Percentiles rank a stretch among this genome's conserved stretches.
Evolutionary conservation across 352 stramenopile genomes (phyloP).

Genomic region (Globisporangium polare): DNA sequence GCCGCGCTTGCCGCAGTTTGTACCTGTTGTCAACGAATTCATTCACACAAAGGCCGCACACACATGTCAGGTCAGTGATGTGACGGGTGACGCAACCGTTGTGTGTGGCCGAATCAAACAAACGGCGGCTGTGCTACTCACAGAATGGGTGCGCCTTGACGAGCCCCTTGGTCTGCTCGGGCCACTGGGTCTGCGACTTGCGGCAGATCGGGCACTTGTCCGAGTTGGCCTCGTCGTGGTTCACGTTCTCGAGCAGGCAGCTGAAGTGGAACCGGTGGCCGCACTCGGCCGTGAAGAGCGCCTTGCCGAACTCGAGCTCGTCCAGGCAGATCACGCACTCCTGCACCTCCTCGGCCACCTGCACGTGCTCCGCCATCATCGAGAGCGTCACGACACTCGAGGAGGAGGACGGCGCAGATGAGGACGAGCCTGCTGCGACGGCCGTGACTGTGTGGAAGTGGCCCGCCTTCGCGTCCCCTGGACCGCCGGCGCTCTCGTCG

Average conservation of each 20-base stretch:
- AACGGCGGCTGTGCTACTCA: constrained; percentile 17
- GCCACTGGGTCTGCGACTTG: constrained; percentile 80
- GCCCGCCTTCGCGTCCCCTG: constrained; percentile 4
- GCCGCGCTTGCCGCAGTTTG: constrained; percentile 71
- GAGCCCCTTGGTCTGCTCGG: constrained; percentile 78
- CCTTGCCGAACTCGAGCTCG: constrained; percentile 55
- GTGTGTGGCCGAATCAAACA: background rate
- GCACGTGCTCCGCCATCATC: constrained; percentile 21
- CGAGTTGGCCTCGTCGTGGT: constrained; percentile 86
- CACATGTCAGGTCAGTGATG: background rate
- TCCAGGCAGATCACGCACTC: constrained; percentile 87
- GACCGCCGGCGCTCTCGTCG: background rate
- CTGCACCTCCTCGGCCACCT: constrained; percentile 31
- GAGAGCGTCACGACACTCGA: constrained; percentile 32
- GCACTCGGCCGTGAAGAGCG: constrained; percentile 83
- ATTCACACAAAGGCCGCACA: background rate
- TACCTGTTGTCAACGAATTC: constrained; percentile 25
- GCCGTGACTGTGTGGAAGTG: constrained; percentile 18
- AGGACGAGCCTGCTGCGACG: constrained; percentile 5
- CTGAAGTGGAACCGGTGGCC: constrained; percentile 86
- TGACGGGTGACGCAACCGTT: background rate
- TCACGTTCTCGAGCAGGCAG: constrained; percentile 85
- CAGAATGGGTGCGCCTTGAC: constrained; percentile 85
- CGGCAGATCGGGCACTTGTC: constrained; percentile 88
- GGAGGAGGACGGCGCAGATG: background rate